Evolutionary conservation across 2,329 filamentous ascomycete genomes (phyloP).

Genomic region (Penicillium sp.): DNA sequence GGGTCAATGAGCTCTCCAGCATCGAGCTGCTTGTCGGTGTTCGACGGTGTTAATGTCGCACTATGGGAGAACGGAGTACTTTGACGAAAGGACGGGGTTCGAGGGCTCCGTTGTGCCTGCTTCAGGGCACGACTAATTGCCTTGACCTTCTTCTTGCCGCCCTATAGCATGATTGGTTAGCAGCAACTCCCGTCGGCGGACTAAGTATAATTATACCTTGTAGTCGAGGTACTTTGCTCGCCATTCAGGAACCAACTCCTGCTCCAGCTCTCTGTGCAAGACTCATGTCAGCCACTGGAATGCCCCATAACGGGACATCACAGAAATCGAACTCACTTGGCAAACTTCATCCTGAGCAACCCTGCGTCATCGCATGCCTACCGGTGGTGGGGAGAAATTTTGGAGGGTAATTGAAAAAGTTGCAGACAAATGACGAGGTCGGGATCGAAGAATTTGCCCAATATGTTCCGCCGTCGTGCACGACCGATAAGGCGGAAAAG

Average conservation of each 20-base stretch:
- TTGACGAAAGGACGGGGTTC: constrained; percentile 46
- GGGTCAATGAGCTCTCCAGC: constrained; percentile 13
- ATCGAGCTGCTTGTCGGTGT: constrained; percentile 22
- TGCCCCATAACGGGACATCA: constrained; percentile 9
- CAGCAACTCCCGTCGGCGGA: not conserved
- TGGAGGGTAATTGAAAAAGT: not conserved
- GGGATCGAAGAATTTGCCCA: not conserved
- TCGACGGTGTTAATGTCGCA: constrained; percentile 17
- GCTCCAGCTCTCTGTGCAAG: constrained; percentile 67
- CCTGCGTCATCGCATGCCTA: constrained; percentile 19
- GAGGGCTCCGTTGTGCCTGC: constrained; percentile 49
- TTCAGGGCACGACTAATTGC: constrained; percentile 70
- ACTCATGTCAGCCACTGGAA: constrained; percentile 20
- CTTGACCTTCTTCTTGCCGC: constrained; percentile 90
- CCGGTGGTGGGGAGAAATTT: not conserved
- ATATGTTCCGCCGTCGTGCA: not conserved
- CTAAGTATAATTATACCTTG: constrained; percentile 56
- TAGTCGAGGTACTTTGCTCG: constrained; percentile 91
- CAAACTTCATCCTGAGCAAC: constrained; percentile 56
- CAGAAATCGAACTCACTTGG: constrained; percentile 49
- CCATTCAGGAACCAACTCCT: constrained; percentile 92
- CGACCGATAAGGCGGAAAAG: not conserved
- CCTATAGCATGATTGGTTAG: constrained; percentile 37
- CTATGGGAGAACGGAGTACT: constrained; percentile 14
- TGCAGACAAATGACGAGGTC: not conserved